Evolutionary conservation across 2,329 filamentous ascomycete genomes (phyloP).

Genomic region (Lachnellula hyalina): DNA sequence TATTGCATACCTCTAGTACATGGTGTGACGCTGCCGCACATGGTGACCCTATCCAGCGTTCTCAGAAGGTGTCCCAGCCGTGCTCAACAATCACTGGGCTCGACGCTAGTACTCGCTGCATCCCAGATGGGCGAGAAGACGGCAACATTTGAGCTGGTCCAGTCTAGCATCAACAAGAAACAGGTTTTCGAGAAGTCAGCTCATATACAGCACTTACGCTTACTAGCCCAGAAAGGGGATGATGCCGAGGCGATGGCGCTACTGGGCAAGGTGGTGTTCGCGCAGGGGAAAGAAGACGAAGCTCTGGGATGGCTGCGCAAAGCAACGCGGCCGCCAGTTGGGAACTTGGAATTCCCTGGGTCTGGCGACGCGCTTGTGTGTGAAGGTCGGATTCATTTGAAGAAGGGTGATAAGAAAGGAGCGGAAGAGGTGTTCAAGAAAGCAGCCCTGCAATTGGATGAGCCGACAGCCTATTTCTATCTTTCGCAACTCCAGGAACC

Average conservation of each 20-base stretch:
- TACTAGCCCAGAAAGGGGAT: slow-evolving; percentile 22
- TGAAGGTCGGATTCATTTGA: slow-evolving; percentile 20
- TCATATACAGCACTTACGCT: slow-evolving; percentile 17
- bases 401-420: slow-evolving; percentile 11
- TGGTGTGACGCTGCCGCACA: slow-evolving; percentile 17
- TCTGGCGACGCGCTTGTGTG: slow-evolving; percentile 23
- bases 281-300: slow-evolving; percentile 14
- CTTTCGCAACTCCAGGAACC: slow-evolving; percentile 21
- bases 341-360: slow-evolving; percentile 20
- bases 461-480: slow-evolving; percentile 28
- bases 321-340: slow-evolving; percentile 15
- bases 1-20: slow-evolving; percentile 17
- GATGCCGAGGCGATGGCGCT: slow-evolving; percentile 28
- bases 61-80: slow-evolving; percentile 16
- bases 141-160: slow-evolving; percentile 24
- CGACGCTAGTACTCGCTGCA: slow-evolving; percentile 21
- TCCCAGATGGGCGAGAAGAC: slow-evolving; percentile 25
- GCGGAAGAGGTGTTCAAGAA: slow-evolving; percentile 24
- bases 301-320: slow-evolving; percentile 24
- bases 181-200: slow-evolving; percentile 5
- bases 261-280: slow-evolving; percentile 24
- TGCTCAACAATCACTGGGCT: slow-evolving; percentile 19
- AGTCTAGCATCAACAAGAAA: slow-evolving; percentile 9
- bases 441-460: slow-evolving; percentile 28
- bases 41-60: slow-evolving; percentile 22